Percentiles rank a stretch among this genome's conserved stretches.
Evolutionary conservation across 1,284 basidiomycete species (phyloP).

Genomic region (Cutaneotrichosporon sp.): DNA sequence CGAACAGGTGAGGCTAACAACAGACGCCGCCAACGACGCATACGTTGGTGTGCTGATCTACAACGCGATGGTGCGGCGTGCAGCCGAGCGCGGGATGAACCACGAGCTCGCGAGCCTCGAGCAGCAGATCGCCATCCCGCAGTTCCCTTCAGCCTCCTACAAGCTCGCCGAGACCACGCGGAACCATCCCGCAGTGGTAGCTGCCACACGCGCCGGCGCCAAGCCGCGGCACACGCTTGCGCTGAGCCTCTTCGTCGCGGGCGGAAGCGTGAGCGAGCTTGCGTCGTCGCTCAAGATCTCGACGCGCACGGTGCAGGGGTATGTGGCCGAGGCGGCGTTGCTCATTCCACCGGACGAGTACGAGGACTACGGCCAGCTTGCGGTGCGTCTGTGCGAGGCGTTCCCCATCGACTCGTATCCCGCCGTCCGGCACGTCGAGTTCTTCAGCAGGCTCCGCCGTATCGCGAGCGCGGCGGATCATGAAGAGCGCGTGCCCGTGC

Average conservation of each 20-base stretch:
- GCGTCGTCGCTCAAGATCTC: neutral
- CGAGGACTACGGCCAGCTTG: neutral
- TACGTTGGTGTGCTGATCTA: slow-evolving; percentile 47
- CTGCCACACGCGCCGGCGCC: neutral
- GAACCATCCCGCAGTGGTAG: neutral
- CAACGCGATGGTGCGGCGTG: slow-evolving; percentile 13
- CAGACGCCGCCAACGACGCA: slow-evolving; percentile 55
- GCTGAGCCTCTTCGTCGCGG: neutral
- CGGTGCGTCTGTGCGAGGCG: neutral
- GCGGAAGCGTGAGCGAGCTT: neutral
- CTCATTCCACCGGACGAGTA: slow-evolving; percentile 1
- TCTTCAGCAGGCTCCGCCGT: neutral
- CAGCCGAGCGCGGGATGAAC: neutral
- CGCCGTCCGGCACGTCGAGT: neutral
- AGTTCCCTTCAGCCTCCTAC: neutral
- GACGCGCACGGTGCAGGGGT: slow-evolving; percentile 1
- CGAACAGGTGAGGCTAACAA: neutral
- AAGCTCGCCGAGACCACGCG: neutral
- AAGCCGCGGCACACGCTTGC: neutral
- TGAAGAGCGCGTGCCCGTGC: neutral
- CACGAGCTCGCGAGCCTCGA: neutral
- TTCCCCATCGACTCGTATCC: neutral
- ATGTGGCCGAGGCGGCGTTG: neutral
- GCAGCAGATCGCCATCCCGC: neutral
- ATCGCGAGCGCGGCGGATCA: neutral